Conservation (phyloP, 1,284 basidiomycete genomes). For the Marasmius sp. region DNA sequence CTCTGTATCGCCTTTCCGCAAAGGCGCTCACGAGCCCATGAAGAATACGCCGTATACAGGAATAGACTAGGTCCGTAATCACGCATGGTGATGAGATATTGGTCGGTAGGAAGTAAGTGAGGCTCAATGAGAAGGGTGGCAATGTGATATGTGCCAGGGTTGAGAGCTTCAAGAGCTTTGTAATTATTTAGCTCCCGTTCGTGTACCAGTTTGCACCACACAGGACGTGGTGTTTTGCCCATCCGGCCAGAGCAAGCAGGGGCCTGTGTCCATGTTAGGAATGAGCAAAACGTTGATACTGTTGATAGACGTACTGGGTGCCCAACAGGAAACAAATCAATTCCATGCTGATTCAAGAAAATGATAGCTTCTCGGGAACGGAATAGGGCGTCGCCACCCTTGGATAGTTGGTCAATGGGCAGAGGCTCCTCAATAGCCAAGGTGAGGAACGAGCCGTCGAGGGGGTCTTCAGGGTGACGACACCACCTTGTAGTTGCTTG, state of each 20-base stretch:
- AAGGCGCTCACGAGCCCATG: no score
- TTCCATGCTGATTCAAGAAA: not conserved
- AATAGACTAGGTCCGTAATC: no score
- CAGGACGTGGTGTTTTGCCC: not conserved
- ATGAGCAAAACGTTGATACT: not conserved
- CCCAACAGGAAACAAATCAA: not conserved
- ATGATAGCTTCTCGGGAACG: not conserved
- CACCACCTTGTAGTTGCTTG: not conserved
- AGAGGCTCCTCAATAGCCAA: not conserved
- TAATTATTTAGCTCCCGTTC: not conserved
- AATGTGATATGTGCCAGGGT: not conserved
- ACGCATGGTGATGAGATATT: not conserved
- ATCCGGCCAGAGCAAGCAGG: not conserved
- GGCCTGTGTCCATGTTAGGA: not conserved
- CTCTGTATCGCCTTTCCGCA: no score
- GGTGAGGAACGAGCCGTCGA: not conserved
- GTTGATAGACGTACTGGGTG: not conserved
- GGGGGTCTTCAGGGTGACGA: not conserved
- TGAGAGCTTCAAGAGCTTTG: not conserved
- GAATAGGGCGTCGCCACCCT: not conserved
- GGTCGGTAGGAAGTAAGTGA: not conserved
- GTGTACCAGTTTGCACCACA: not conserved
- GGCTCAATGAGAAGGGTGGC: not conserved
- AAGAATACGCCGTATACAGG: no score
- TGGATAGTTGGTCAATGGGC: not conserved